Base-by-base conservation (phyloP, 306 rosid species). In the Inga leiocalycina region DNA sequence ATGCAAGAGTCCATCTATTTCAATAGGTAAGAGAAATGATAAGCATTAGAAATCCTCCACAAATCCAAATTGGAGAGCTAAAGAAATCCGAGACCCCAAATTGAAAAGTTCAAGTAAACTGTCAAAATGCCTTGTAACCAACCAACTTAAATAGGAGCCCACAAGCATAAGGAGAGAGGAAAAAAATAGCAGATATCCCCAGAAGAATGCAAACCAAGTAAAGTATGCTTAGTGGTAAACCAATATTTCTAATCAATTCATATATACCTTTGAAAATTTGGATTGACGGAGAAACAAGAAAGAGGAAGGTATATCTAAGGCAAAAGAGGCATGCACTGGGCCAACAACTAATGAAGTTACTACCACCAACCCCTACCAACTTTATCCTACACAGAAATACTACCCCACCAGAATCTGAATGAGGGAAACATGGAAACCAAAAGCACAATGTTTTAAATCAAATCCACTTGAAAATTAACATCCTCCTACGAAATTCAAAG, bases 331-430 rank as follows among this genome's bases (percentile, higher is more conserved):
- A 27, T 27, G 27, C 27, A 27, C 27, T 27, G 27, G 27, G 27
- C 27, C 27, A 90, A 73, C 59, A 81, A 70, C 88, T 87, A 85
- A 91, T 79, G 91, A 91, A 90, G 88, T 57, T 17, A 82, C 74
- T 5, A 48, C 54, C 17, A 10, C 46, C 17, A 10, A 10, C 80
- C 79, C 81, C 87, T 88, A 22, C 8, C 66, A 69, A 59, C 9
- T 87, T 84, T 88, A 83, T 32, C 61, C 69, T 52, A 56, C 74
- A 67, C 64, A 86, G 78, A 85, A 85, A 85, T 85, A 84, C 74
- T 59, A 45, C 20, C 41, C 82, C 81, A 82, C 82, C 88, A 72
- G 88, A 89, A 91, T 88, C 91, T 89, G 85, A 90, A 91, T 88
- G 39, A 82, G 85, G 30, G 56, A 88, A 88, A 88, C 84, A 82